Evolutionary conservation across 2,329 filamentous ascomycete species (phyloP).

Genomic region (Hypoxylon sp.): DNA sequence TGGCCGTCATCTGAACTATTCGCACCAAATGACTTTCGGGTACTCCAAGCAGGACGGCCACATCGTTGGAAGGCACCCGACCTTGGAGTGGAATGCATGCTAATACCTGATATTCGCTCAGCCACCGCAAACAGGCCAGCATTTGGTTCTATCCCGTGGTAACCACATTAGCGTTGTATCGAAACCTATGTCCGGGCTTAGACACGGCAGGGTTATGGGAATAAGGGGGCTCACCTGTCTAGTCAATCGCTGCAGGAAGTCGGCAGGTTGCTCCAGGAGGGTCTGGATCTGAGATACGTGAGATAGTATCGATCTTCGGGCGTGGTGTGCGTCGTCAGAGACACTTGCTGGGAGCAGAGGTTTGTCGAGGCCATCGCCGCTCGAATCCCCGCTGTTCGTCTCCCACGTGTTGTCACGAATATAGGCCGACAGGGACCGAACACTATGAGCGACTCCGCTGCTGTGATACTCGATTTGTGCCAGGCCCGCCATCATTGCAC

Average conservation of each 20-base stretch:
- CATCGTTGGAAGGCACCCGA: slow-evolving; percentile 53
- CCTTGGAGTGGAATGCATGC: slow-evolving; percentile 57
- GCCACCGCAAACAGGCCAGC: slow-evolving; percentile 55
- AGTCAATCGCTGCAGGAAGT: slow-evolving; percentile 14
- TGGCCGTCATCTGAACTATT: slow-evolving; percentile 52
- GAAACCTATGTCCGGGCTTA: not conserved
- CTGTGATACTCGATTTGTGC: not conserved
- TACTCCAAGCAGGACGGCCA: slow-evolving; percentile 56
- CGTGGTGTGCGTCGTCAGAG: slow-evolving; percentile 5
- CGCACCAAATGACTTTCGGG: slow-evolving; percentile 54
- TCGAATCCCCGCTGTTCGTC: not conserved
- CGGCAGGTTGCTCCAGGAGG: slow-evolving; percentile 1
- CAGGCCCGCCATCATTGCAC: not conserved
- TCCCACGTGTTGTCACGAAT: not conserved
- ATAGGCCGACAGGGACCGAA: not conserved
- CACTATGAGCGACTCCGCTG: not conserved
- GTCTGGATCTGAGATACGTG: slow-evolving; percentile 7
- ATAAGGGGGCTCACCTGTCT: slow-evolving; percentile 4
- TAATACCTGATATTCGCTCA: slow-evolving; percentile 58
- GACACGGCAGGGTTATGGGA: not conserved
- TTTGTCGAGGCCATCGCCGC: not conserved
- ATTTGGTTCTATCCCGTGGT: slow-evolving; percentile 25
- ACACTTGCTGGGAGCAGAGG: not conserved
- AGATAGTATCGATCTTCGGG: slow-evolving; percentile 5
- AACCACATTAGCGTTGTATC: not conserved